Conservation (phyloP, 2,329 filamentous ascomycete genomes). For the Microthyrium microscopicum region DNA sequence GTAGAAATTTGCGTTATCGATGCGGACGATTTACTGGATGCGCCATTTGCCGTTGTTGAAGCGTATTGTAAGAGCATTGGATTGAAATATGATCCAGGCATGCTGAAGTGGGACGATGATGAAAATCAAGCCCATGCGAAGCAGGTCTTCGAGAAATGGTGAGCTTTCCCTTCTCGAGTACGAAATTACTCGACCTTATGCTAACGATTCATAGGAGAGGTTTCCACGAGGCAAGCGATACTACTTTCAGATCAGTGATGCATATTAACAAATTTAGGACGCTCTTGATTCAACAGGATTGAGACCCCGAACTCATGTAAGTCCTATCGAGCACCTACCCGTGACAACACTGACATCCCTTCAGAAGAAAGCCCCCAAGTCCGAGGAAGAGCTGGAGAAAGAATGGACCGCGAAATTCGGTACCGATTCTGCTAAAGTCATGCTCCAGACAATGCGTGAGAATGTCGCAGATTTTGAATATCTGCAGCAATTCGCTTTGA, state of each 20-base stretch:
- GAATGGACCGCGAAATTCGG: slow-evolving; percentile 65
- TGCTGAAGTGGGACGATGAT: slow-evolving; percentile 58
- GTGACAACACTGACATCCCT: too few species aligned
- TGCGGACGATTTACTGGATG: slow-evolving; percentile 65
- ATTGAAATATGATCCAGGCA: slow-evolving; percentile 48
- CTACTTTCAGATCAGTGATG: too few species aligned
- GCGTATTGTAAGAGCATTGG: slow-evolving; percentile 57
- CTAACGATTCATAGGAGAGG: too few species aligned
- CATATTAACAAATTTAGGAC: too few species aligned
- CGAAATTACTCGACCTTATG: too few species aligned
- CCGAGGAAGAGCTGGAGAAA: slow-evolving; percentile 47
- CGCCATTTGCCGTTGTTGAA: slow-evolving; percentile 49
- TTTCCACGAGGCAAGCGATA: too few species aligned
- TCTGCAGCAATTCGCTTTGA: slow-evolving; percentile 59
- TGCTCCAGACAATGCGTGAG: slow-evolving; percentile 52
- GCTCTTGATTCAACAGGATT: slow-evolving; percentile 69
- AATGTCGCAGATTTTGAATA: slow-evolving; percentile 67
- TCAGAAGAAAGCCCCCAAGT: slow-evolving; percentile 44
- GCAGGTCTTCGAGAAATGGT: slow-evolving; percentile 86
- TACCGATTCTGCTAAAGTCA: slow-evolving; percentile 50
- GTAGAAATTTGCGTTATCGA: slow-evolving; percentile 52
- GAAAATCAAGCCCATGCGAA: slow-evolving; percentile 51
- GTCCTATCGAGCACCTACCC: slow-evolving; percentile 12
- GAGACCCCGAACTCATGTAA: slow-evolving; percentile 48
- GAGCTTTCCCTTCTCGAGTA: too few species aligned